phyloP scores from a whole-genome alignment of 495 filamentous ascomycete species.

The Aspergillus indologenus region DNA sequence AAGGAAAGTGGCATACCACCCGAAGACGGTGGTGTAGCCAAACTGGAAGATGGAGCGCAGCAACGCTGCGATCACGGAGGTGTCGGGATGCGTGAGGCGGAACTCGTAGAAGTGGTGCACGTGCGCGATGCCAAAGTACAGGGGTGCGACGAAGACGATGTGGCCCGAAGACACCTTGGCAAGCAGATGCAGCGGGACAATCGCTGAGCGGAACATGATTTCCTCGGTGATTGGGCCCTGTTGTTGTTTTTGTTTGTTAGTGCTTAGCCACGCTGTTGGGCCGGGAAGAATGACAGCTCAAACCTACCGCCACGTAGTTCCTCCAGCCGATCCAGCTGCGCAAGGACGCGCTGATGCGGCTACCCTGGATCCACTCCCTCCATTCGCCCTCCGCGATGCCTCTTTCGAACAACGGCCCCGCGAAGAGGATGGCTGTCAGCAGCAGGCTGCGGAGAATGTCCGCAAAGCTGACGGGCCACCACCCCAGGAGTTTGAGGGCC shows the following conservation, averaged over 20 bases:
- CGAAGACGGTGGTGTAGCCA: slow-evolving; percentile 89
- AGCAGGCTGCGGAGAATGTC: slow-evolving; percentile 57
- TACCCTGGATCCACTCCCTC: slow-evolving; percentile 56
- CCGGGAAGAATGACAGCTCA: too few species aligned
- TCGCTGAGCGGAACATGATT: slow-evolving; percentile 81
- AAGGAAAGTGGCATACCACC: slow-evolving; percentile 88
- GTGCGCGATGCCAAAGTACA: slow-evolving; percentile 95
- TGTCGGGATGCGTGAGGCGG: slow-evolving; percentile 71
- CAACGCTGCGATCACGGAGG: slow-evolving; percentile 55
- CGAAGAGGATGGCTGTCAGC: slow-evolving; percentile 77
- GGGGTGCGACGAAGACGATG: slow-evolving; percentile 74
- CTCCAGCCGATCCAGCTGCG: slow-evolving; percentile 62
- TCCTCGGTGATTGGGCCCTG: slow-evolving; percentile 92
- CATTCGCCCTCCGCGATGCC: slow-evolving; percentile 69
- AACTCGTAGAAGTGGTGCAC: slow-evolving; percentile 97
- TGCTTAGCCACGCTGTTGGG: too few species aligned
- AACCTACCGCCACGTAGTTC: slow-evolving; percentile 59
- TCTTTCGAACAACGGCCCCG: slow-evolving; percentile 77
- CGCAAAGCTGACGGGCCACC: slow-evolving; percentile 65
- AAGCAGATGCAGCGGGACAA: slow-evolving; percentile 79
- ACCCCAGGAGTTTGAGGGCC: slow-evolving; percentile 64
- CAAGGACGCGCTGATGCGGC: slow-evolving; percentile 45
- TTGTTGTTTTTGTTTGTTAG: too few species aligned
- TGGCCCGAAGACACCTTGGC: slow-evolving; percentile 54
- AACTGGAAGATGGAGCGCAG: slow-evolving; percentile 79